Evolutionary conservation across 371 early-diverging fungal genomes (phyloP).

Genomic region (Syncephalastrum contaminatum): DNA sequence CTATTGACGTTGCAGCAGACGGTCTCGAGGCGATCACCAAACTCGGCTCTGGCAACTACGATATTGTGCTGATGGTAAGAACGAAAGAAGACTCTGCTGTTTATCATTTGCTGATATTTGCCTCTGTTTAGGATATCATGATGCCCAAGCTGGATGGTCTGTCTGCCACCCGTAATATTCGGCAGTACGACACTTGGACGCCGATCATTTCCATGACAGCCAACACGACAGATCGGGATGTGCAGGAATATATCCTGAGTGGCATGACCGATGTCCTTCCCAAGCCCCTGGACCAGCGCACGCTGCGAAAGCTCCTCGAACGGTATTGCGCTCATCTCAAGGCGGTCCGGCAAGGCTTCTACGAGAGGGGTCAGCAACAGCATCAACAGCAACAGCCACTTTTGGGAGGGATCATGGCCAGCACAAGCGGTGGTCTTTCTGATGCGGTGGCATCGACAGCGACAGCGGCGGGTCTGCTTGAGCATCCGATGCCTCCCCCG

Average conservation of each 20-base stretch:
- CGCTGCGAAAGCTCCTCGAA: conserved; percentile 44
- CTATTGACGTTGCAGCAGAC: conserved; percentile 73
- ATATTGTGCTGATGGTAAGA: conserved; percentile 74
- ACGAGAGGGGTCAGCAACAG: not conserved
- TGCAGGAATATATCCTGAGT: conserved; percentile 61
- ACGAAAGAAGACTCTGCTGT: not conserved
- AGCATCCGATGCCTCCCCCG: no score
- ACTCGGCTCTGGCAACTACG: conserved; percentile 61
- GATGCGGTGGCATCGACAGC: not conserved
- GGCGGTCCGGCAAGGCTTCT: conserved; percentile 16
- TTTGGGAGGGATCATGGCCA: no score
- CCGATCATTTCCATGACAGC: conserved; percentile 83
- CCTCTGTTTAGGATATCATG: conserved; percentile 60
- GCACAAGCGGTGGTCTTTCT: not conserved
- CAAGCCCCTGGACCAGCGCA: conserved; percentile 65
- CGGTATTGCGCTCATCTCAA: conserved; percentile 54
- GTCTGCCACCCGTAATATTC: conserved; percentile 69
- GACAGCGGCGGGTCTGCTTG: no score
- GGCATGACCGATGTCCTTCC: conserved; percentile 84
- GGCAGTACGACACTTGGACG: conserved; percentile 69
- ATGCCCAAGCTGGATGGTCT: conserved; percentile 79
- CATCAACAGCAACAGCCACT: no score
- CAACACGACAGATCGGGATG: conserved; percentile 63
- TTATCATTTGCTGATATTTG: not conserved
- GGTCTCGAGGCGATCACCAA: conserved; percentile 72